phyloP scores from a whole-genome alignment of 495 filamentous ascomycete genomes.

The Neohortaea acidophila region DNA sequence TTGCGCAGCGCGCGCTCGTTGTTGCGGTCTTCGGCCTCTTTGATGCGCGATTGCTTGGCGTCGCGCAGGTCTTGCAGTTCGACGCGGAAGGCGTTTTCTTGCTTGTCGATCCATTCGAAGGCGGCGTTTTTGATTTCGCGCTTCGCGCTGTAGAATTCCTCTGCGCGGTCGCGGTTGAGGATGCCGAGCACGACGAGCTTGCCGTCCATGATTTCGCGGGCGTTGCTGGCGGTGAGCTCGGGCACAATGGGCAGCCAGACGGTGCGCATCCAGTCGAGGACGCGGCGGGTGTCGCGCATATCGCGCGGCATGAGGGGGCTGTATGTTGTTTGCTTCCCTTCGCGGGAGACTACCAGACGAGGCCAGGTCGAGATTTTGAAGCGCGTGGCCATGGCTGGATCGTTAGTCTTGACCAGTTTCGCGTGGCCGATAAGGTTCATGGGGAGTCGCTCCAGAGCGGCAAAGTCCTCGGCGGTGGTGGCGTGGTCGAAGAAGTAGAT shows the following conservation, averaged over 20 bases:
- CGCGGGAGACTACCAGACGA: slow-evolving; percentile 71
- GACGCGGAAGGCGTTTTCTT: slow-evolving; percentile 70
- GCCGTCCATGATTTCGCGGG: slow-evolving; percentile 84
- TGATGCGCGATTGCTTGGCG: slow-evolving; percentile 84
- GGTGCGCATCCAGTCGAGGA: slow-evolving; percentile 84
- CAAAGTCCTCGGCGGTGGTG: slow-evolving; percentile 81
- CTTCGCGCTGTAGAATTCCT: slow-evolving; percentile 62
- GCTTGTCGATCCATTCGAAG: slow-evolving; percentile 94
- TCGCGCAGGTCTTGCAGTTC: slow-evolving; percentile 86
- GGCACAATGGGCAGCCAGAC: slow-evolving; percentile 98
- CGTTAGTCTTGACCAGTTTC: slow-evolving; percentile 76
- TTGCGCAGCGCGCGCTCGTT: slow-evolving; percentile 72
- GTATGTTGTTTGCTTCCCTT: slow-evolving; percentile 80
- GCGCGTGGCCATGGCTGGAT: slow-evolving; percentile 50
- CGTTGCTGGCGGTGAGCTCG: slow-evolving; percentile 80
- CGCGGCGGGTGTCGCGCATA: slow-evolving; percentile 69
- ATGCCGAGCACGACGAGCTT: slow-evolving; percentile 87
- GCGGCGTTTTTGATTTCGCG: slow-evolving; percentile 92
- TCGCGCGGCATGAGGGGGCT: slow-evolving; percentile 66
- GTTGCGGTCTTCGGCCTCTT: slow-evolving; percentile 86
- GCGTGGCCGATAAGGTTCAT: slow-evolving; percentile 81
- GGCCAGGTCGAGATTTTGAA: slow-evolving; percentile 97
- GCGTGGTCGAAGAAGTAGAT: slow-evolving; percentile 95
- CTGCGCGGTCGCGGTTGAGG: slow-evolving; percentile 59
- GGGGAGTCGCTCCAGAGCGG: slow-evolving; percentile 68